These are phyloP conservation scores for Hydnum rufescens DNA, from an alignment of 768 basidiomycete species.

Conservation along the genomic window DNA sequence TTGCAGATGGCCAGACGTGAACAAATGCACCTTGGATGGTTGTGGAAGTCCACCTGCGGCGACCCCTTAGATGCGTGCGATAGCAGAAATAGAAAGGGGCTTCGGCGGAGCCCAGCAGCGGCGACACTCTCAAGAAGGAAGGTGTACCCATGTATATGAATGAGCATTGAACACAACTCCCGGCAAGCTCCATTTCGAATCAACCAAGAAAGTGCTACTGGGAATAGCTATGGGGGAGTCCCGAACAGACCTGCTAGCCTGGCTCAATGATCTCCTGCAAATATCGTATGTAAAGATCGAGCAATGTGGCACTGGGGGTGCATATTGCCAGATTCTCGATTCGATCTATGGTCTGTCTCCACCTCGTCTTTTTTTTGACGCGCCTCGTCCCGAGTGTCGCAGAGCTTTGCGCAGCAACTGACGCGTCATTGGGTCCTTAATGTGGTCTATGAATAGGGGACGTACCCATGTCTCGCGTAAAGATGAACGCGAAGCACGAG, in stretches of 20 bases:
- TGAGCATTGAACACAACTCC: too few relatives aligned
- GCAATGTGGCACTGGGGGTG: slow-evolving; percentile 78
- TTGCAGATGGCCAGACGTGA: too few relatives aligned
- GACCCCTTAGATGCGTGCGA: too few relatives aligned
- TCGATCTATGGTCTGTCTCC: slow-evolving; percentile 63
- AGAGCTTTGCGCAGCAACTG: not conserved
- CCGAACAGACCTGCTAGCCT: slow-evolving; percentile 70
- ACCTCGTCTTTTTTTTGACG: not conserved
- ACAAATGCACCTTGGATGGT: too few relatives aligned
- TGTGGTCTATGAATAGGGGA: slow-evolving; percentile 36
- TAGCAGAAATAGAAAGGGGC: too few relatives aligned
- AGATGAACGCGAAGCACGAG: slow-evolving; percentile 90
- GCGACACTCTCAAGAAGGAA: too few relatives aligned
- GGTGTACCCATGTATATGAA: too few relatives aligned
- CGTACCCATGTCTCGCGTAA: slow-evolving; percentile 77
- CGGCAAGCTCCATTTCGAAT: too few relatives aligned
- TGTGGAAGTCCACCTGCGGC: too few relatives aligned
- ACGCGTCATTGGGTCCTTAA: not conserved
- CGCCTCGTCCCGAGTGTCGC: not conserved
- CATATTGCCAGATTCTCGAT: slow-evolving; percentile 90
- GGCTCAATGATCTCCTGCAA: slow-evolving; percentile 88
- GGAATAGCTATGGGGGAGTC: slow-evolving; percentile 39
- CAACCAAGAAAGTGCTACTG: too few relatives aligned
- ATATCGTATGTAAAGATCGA: slow-evolving; percentile 84
- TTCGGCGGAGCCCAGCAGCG: too few relatives aligned